phyloP scores from a whole-genome alignment of 805 yeast species.

The Kurtzmaniella fragi region DNA sequence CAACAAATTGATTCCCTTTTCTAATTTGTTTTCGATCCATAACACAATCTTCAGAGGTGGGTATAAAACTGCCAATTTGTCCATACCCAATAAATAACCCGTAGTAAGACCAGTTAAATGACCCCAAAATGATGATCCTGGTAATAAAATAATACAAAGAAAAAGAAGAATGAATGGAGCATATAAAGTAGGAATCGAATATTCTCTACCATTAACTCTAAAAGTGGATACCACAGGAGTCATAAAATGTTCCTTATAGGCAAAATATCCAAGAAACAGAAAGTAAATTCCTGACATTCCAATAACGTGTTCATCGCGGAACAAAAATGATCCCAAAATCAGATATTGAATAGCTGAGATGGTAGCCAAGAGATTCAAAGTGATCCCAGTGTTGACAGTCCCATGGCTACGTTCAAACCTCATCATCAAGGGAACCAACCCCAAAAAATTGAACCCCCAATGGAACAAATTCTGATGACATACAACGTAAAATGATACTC shows the following conservation, averaged over 20 bases:
- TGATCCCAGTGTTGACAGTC: conserved; percentile 79
- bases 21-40: conserved; percentile 57
- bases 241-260: conserved; percentile 39
- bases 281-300: conserved; percentile 78
- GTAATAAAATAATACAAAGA: conserved; percentile 47
- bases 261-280: conserved; percentile 57
- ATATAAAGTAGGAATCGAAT: conserved; percentile 52
- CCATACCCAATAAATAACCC: conserved; percentile 61
- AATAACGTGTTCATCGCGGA: conserved; percentile 45
- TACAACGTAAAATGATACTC: conserved; percentile 68
- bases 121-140: conserved; percentile 68
- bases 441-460: conserved; percentile 52
- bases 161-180: conserved; percentile 46
- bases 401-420: conserved; percentile 72
- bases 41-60: conserved; percentile 66
- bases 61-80: conserved; percentile 50
- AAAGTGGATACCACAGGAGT: conserved; percentile 36
- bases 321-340: conserved; percentile 44
- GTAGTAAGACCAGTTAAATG: conserved; percentile 62
- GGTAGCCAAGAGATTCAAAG: conserved; percentile 67
- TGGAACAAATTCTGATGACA: conserved; percentile 62
- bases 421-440: conserved; percentile 55
- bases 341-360: conserved; percentile 63
- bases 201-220: conserved; percentile 27
- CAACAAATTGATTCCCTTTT: conserved; percentile 45